Evolutionary conservation across 768 basidiomycete genomes (phyloP).

Genomic region (Amanita rubescens): DNA sequence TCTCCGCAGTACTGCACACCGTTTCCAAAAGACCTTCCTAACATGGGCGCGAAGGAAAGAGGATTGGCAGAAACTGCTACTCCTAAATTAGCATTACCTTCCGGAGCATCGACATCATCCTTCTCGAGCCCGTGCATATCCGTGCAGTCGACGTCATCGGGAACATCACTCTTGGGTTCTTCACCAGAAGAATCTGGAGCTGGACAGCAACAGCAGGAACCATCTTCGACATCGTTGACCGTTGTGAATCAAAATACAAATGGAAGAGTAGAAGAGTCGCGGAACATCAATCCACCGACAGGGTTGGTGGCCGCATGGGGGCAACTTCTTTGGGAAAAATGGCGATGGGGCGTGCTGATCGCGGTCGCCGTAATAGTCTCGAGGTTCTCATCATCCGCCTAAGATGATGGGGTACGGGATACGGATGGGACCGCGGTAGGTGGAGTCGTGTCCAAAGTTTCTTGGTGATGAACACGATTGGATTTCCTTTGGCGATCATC

Average conservation of each 20-base stretch:
- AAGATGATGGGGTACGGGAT: constrained; percentile 10
- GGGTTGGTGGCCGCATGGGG: constrained; percentile 61
- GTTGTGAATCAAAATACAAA: constrained; percentile 3
- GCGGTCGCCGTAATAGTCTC: constrained; percentile 74
- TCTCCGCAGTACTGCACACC: constrained; percentile 58
- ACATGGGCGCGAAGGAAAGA: constrained; percentile 83
- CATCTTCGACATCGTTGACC: constrained; percentile 8
- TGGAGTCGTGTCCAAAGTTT: not conserved
- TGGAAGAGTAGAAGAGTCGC: constrained; percentile 8
- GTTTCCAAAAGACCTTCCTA: constrained; percentile 68
- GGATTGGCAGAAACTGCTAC: constrained; percentile 36
- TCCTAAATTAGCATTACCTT: constrained; percentile 15
- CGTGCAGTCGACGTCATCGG: not conserved
- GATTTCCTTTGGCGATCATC: not conserved
- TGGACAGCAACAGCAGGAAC: not conserved
- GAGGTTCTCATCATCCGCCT: constrained; percentile 52
- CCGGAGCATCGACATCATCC: constrained; percentile 4
- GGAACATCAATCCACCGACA: constrained; percentile 21
- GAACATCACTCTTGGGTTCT: not conserved
- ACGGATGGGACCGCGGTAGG: not conserved
- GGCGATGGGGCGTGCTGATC: constrained; percentile 76
- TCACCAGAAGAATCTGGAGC: not conserved
- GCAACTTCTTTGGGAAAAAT: constrained; percentile 71
- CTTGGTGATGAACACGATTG: not conserved
- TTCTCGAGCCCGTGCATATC: not conserved